Conservation (phyloP, 208 protist genomes). For the Crithidia fasciculata region DNA sequence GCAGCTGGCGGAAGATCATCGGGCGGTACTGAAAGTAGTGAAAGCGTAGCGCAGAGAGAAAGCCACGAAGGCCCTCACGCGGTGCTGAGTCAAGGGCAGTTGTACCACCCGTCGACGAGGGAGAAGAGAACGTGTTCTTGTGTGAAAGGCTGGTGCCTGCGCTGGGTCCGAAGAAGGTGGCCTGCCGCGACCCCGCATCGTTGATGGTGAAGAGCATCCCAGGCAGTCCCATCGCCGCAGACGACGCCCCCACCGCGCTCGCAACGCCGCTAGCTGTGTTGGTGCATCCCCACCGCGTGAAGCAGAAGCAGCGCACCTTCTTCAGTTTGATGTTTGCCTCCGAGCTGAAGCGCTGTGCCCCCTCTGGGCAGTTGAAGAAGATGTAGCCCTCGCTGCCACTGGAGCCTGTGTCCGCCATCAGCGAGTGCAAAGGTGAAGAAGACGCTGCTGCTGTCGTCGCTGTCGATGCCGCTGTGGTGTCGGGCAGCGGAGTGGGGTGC, state of each 20-base stretch:
- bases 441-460: background rate
- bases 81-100: background rate
- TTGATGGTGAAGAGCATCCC: conserved; percentile 89
- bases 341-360: conserved; percentile 80
- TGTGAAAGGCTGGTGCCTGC: background rate
- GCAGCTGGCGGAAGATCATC: conserved; percentile 66
- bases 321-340: conserved; percentile 79
- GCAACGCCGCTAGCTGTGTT: conserved; percentile 2
- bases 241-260: conserved; percentile 23
- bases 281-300: conserved; percentile 57
- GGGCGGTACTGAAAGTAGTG: conserved; percentile 76
- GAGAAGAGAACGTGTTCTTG: background rate
- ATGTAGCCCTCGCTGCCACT: conserved; percentile 62
- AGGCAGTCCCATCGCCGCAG: conserved; percentile 83
- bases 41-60: conserved; percentile 52
- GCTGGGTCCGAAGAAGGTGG: conserved; percentile 79
- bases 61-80: conserved; percentile 42
- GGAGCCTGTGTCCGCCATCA: conserved; percentile 25
- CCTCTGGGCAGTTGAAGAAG: conserved; percentile 90
- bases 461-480: background rate
- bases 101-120: background rate
- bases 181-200: conserved; percentile 65
- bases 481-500: background rate
- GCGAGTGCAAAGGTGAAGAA: background rate
- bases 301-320: conserved; percentile 75